Evolutionary conservation across 2,329 filamentous ascomycete genomes (phyloP).

Genomic region (Pseudopyricularia cyperi): DNA sequence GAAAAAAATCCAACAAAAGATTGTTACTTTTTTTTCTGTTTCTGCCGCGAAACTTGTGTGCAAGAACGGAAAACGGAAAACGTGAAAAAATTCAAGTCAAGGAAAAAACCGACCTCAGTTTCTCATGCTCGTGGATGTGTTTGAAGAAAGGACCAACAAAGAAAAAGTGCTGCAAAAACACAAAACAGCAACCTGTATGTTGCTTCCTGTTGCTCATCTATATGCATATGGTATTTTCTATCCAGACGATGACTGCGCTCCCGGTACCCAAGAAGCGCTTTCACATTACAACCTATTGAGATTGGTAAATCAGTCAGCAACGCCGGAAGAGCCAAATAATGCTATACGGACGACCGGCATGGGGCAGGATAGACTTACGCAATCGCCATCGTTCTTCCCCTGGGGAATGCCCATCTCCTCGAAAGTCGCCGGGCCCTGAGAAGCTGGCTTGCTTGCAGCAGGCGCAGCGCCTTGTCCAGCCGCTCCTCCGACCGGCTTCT

Average conservation of each 20-base stretch:
- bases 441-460: conserved; percentile 1
- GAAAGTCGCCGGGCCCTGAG: conserved; percentile 85
- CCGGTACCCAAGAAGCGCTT: neutral
- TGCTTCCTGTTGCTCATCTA: neutral
- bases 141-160: too few relatives aligned
- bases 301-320: neutral
- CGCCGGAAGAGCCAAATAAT: too few relatives aligned
- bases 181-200: neutral
- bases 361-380: conserved; percentile 45
- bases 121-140: neutral
- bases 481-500: neutral
- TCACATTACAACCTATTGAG: conserved; percentile 1
- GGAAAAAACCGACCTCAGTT: neutral
- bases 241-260: neutral
- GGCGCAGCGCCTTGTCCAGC: neutral
- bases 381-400: conserved; percentile 75
- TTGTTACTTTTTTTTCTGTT: neutral
- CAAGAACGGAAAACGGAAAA: neutral
- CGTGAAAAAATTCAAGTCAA: neutral
- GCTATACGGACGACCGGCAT: neutral
- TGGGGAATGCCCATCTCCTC: conserved; percentile 95
- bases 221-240: neutral
- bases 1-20: neutral
- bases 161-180: neutral
- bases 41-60: neutral